phyloP scores from a whole-genome alignment of 805 yeast genomes.

The Barnettozyma populi region DNA sequence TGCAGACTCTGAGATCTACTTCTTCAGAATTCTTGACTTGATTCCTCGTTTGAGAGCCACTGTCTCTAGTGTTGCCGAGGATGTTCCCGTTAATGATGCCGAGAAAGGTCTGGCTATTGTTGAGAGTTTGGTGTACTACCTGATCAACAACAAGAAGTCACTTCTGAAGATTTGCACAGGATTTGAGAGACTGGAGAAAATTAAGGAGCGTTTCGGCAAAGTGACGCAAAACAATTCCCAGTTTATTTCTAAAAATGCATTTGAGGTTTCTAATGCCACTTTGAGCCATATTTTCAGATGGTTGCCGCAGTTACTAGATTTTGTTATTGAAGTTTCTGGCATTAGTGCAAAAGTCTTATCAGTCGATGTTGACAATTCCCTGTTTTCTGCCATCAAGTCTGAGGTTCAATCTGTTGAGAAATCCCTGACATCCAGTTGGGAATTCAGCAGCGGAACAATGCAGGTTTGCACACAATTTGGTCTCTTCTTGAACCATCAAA shows the following conservation, averaged over 20 bases:
- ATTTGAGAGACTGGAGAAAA: conserved; percentile 15
- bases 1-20: conserved; percentile 46
- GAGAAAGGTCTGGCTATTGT: conserved; percentile 71
- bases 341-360: conserved; percentile 15
- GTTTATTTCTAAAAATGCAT: conserved; percentile 14
- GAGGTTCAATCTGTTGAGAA: conserved; percentile 13
- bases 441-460: conserved; percentile 14
- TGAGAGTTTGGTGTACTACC: conserved; percentile 60
- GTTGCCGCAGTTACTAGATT: conserved; percentile 32
- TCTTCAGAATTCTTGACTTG: conserved; percentile 68
- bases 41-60: conserved; percentile 73
- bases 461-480: conserved; percentile 24
- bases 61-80: conserved; percentile 56
- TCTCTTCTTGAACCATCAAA: conserved; percentile 9
- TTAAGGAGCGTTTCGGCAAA: conserved; percentile 22
- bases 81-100: conserved; percentile 68
- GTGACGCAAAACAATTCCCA: conserved; percentile 16
- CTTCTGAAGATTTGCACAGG: conserved; percentile 28
- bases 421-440: conserved; percentile 11
- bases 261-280: conserved; percentile 10
- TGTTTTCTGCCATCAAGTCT: conserved; percentile 17
- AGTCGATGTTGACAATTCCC: conserved; percentile 12
- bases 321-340: conserved; percentile 23
- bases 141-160: conserved; percentile 50
- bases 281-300: conserved; percentile 21